These are phyloP conservation scores for Emericellopsis atlantica DNA, from an alignment of 2,329 filamentous ascomycete species.

Conservation along the genomic window DNA sequence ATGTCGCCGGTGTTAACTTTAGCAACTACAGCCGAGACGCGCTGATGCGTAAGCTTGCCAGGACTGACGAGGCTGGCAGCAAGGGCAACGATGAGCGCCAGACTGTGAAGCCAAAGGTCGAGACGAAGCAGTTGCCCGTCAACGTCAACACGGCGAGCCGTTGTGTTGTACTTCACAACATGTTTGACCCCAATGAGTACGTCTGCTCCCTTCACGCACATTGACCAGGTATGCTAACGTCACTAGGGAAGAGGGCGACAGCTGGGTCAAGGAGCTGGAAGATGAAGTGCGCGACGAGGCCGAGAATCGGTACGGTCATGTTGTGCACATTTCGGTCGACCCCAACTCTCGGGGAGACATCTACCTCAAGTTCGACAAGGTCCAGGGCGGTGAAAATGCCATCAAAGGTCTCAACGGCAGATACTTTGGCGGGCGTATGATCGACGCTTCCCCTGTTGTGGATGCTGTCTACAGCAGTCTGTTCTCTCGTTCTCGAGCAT, in stretches of 20 bases:
- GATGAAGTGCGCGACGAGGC: slow-evolving; percentile 89
- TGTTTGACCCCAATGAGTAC: slow-evolving; percentile 88
- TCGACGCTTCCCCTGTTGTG: slow-evolving; percentile 90
- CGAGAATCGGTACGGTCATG: slow-evolving; percentile 88
- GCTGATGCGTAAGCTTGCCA: slow-evolving; percentile 95
- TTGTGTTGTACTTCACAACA: slow-evolving; percentile 88
- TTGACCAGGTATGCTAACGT: slow-evolving; percentile 16
- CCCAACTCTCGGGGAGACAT: slow-evolving; percentile 91
- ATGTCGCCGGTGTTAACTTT: slow-evolving; percentile 98
- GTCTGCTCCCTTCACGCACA: slow-evolving; percentile 21
- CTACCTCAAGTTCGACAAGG: slow-evolving; percentile 95
- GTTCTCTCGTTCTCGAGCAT: slow-evolving; percentile 76
- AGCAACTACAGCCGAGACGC: slow-evolving; percentile 98
- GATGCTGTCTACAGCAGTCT: slow-evolving; percentile 98
- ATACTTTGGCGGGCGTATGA: slow-evolving; percentile 86
- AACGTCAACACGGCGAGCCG: slow-evolving; percentile 87
- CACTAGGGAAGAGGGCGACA: slow-evolving; percentile 70
- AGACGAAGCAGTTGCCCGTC: slow-evolving; percentile 65
- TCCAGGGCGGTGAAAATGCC: slow-evolving; percentile 90
- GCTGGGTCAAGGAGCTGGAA: slow-evolving; percentile 88
- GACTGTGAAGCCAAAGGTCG: slow-evolving; percentile 65
- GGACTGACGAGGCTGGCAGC: slow-evolving; percentile 70
- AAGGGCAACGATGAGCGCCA: slow-evolving; percentile 57
- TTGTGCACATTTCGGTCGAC: slow-evolving; percentile 94
- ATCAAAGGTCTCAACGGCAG: slow-evolving; percentile 96